A percentile compares a stretch with the other conserved stretches of the same genome.
Evolutionary conservation across 768 basidiomycete genomes (phyloP).

Genomic region (Gyrodon lividus): DNA sequence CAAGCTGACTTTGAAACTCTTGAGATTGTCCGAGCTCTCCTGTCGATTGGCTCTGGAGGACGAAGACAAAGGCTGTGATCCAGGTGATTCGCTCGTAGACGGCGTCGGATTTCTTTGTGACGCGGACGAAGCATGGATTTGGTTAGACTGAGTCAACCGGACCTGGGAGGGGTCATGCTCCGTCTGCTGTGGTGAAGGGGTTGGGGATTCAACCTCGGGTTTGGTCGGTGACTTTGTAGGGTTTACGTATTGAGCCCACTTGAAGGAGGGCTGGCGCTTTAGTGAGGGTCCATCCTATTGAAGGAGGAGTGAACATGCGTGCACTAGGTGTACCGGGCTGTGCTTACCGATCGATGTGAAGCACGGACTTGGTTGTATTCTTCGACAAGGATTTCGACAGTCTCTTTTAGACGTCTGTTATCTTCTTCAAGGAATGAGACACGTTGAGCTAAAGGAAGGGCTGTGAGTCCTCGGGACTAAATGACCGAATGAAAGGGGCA

Average conservation of each 20-base stretch:
- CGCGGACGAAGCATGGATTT: constrained; percentile 23
- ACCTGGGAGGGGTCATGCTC: constrained; percentile 63
- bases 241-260: constrained; percentile 83
- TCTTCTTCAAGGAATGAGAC: constrained; percentile 73
- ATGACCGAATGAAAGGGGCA: constrained; percentile 11
- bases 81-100: constrained; percentile 30
- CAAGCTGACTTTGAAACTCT: constrained; percentile 95
- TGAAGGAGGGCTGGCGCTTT: constrained; percentile 77
- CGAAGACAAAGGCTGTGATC: constrained; percentile 27
- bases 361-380: constrained; percentile 52
- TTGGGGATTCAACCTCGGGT: constrained; percentile 69
- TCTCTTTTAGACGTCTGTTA: constrained; percentile 65
- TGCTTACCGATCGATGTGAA: constrained; percentile 23
- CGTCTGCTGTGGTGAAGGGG: constrained; percentile 71
- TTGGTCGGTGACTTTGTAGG: constrained; percentile 81
- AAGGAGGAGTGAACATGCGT: constrained; percentile 12
- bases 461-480: constrained; percentile 1
- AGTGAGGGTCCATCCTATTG: constrained; percentile 45
- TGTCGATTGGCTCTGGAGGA: constrained; percentile 46
- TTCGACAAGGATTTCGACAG: constrained; percentile 62
- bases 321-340: constrained; percentile 2
- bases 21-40: constrained; percentile 73
- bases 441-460: constrained; percentile 55
- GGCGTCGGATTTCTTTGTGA: constrained; percentile 30
- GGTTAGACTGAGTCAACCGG: constrained; percentile 27